Evolutionary conservation across 2,329 filamentous ascomycete genomes (phyloP).

Genomic region (Coniochaeta sp.): DNA sequence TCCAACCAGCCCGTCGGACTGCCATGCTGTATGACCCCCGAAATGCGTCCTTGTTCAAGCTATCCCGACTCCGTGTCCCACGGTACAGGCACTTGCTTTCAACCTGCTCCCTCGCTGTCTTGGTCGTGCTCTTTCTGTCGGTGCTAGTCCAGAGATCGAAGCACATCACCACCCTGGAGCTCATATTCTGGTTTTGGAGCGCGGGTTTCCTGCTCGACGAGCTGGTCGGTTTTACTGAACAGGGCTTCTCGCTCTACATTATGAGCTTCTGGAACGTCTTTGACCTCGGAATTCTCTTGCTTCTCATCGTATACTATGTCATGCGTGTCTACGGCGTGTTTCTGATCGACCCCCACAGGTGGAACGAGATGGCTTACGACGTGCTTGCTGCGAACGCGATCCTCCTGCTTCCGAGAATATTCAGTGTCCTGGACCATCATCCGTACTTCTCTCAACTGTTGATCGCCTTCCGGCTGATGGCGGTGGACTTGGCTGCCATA

Average conservation of each 20-base stretch:
- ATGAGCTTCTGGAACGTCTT: constrained; percentile 98
- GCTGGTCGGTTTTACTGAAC: constrained; percentile 91
- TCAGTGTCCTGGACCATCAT: constrained; percentile 90
- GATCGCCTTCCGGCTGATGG: constrained; percentile 92
- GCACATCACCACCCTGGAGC: constrained; percentile 75
- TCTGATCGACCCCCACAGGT: constrained; percentile 64
- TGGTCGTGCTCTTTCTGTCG: constrained; percentile 79
- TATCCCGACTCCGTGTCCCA: constrained; percentile 83
- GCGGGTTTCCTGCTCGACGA: constrained; percentile 96
- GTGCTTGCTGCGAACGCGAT: constrained; percentile 90
- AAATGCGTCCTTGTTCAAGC: constrained; percentile 84
- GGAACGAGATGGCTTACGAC: constrained; percentile 85
- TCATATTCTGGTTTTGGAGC: constrained; percentile 97
- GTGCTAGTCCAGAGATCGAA: constrained; percentile 71
- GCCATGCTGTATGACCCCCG: constrained; percentile 86
- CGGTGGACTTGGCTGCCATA: constrained; percentile 78
- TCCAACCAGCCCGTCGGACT: constrained; percentile 51
- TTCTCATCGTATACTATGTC: constrained; percentile 84
- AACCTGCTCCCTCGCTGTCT: constrained; percentile 75
- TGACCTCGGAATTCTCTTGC: constrained; percentile 78
- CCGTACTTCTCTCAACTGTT: constrained; percentile 92
- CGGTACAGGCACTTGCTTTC: constrained; percentile 88
- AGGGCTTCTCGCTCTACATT: constrained; percentile 92
- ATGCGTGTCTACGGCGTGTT: constrained; percentile 84
- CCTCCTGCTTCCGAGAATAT: constrained; percentile 80